Evolutionary conservation across 176 grass and related monocot species (phyloP).

Genomic region (Zizania latifolia): DNA sequence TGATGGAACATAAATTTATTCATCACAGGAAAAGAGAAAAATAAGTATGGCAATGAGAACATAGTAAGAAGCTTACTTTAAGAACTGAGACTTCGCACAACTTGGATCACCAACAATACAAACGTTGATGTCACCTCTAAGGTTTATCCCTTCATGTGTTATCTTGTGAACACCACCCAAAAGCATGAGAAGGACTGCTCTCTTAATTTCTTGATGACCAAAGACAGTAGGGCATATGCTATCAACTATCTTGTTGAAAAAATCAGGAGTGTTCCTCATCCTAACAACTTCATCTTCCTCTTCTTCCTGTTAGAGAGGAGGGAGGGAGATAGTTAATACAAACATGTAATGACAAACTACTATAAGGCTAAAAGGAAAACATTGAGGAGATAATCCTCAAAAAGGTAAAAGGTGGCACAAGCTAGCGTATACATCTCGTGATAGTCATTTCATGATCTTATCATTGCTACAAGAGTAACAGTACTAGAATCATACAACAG

Average conservation of each 20-base stretch:
- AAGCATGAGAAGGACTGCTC: constrained; percentile 87
- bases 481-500: neutral
- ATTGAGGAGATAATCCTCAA: neutral
- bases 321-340: neutral
- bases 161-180: constrained; percentile 96
- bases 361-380: neutral
- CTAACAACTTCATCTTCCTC: constrained; percentile 85
- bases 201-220: constrained; percentile 98
- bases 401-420: neutral
- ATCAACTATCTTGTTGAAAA: constrained; percentile 96
- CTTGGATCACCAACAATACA: constrained; percentile 99
- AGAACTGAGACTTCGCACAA: constrained; percentile 95
- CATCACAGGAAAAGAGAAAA: neutral
- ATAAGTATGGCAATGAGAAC: neutral
- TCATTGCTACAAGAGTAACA: neutral
- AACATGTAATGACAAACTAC: neutral
- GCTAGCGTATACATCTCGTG: neutral
- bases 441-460: neutral
- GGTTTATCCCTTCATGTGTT: constrained; percentile 98
- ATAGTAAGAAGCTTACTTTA: constrained; percentile 67
- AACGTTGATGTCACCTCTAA: constrained; percentile 95
- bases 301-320: constrained; percentile 51
- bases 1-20: neutral
- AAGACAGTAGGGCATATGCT: constrained; percentile 94
- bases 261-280: constrained; percentile 89